phyloP scores from a whole-genome alignment of 768 basidiomycete genomes.

The Termitomyces sp. region DNA sequence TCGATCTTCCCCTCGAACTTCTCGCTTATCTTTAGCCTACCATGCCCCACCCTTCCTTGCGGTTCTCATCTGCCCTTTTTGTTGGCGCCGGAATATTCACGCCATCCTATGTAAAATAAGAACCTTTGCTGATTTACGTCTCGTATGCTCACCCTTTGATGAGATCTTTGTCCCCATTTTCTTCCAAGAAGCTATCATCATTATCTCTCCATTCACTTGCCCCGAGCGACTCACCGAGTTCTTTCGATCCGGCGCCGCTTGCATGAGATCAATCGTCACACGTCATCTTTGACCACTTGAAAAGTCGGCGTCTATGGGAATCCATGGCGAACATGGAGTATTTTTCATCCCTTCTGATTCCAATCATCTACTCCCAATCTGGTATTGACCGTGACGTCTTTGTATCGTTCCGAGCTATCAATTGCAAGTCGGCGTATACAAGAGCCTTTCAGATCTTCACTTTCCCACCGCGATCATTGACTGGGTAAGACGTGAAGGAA shows the following conservation, averaged over 20 bases:
- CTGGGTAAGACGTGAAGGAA: conserved; percentile 4
- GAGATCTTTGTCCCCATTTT: conserved; percentile 2
- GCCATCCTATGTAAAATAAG: conserved; percentile 1
- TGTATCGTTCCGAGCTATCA: conserved; percentile 5
- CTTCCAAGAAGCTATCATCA: conserved; percentile 1
- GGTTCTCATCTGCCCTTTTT: too few species aligned
- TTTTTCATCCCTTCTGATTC: conserved; percentile 3
- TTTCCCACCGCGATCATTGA: conserved; percentile 4
- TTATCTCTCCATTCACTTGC: conserved; percentile 1
- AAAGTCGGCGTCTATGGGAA: conserved; percentile 1
- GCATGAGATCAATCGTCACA: neutral
- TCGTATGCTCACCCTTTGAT: conserved; percentile 5
- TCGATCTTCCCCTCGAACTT: conserved; percentile 2
- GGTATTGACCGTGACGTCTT: neutral
- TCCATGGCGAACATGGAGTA: conserved; percentile 5
- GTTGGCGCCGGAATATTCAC: conserved; percentile 1
- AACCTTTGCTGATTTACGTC: conserved; percentile 4
- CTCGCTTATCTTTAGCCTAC: conserved; percentile 3
- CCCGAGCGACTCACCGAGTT: conserved; percentile 1
- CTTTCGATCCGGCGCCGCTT: conserved; percentile 3
- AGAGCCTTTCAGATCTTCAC: neutral
- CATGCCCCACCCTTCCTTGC: conserved; percentile 1
- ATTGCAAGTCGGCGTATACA: conserved; percentile 1
- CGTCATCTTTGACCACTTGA: conserved; percentile 3
- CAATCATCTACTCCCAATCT: conserved; percentile 3